Percentiles rank a stretch among this genome's conserved stretches.
These are phyloP conservation scores for Annulohypoxylon maeteangense DNA, from an alignment of 495 filamentous ascomycete genomes.

Conservation along the genomic window DNA sequence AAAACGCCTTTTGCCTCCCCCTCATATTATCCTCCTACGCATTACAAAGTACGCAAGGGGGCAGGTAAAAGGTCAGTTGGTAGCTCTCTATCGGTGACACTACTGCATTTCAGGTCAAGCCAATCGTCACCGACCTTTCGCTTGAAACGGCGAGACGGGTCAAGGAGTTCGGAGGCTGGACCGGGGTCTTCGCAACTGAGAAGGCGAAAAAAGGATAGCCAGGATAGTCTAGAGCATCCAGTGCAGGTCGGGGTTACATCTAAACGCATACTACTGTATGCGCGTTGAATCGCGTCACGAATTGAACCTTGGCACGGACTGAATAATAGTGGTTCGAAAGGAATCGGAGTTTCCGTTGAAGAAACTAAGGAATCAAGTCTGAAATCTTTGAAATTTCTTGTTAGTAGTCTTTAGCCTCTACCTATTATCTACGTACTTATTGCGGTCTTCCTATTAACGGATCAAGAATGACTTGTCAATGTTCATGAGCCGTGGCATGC, in stretches of 20 bases:
- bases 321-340: slow-evolving; percentile 27
- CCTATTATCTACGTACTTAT: background rate
- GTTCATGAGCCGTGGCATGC: background rate
- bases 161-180: slow-evolving; percentile 22
- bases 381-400: slow-evolving; percentile 1
- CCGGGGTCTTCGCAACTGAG: slow-evolving; percentile 3
- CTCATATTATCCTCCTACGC: slow-evolving; percentile 11
- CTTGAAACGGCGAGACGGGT: slow-evolving; percentile 14
- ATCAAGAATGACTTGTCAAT: slow-evolving; percentile 8
- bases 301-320: slow-evolving; percentile 39
- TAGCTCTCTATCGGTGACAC: slow-evolving; percentile 17
- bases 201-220: slow-evolving; percentile 18
- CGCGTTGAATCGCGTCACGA: slow-evolving; percentile 40
- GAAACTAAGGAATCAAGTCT: slow-evolving; percentile 1
- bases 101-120: slow-evolving; percentile 20
- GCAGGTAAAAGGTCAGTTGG: background rate
- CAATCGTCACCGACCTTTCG: slow-evolving; percentile 25
- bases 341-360: slow-evolving; percentile 28
- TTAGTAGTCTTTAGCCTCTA: background rate
- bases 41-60: background rate
- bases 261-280: slow-evolving; percentile 39
- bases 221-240: slow-evolving; percentile 31
- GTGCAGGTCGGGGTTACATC: slow-evolving; percentile 30
- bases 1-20: slow-evolving; percentile 21
- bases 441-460: background rate